Percentiles rank a stretch among this genome's conserved stretches.
These are phyloP conservation scores for Shiraia bambusicola DNA, from an alignment of 2,329 filamentous ascomycete genomes.

Conservation along the genomic window DNA sequence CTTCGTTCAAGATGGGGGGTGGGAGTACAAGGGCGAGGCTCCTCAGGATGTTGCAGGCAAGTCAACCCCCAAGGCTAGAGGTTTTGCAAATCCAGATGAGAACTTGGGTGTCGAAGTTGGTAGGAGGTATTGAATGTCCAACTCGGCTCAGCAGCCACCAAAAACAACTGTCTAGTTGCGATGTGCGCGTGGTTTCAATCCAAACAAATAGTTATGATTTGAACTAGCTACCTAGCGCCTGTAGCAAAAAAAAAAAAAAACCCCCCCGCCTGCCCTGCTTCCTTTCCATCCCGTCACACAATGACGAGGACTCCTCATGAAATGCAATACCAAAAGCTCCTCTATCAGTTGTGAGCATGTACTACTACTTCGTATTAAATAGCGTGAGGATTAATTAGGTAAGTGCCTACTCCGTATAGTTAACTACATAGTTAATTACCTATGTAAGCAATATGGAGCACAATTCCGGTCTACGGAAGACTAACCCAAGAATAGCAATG, in stretches of 20 bases:
- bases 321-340: no score
- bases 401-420: no score
- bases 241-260: no score
- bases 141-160: no score
- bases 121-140: conserved; percentile 28
- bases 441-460: neutral
- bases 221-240: no score
- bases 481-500: conserved; percentile 5
- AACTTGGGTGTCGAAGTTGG: conserved; percentile 42
- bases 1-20: conserved; percentile 68
- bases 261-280: no score
- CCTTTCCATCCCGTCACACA: no score
- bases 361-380: neutral
- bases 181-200: no score
- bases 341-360: neutral
- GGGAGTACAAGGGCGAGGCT: conserved; percentile 43
- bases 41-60: conserved; percentile 36
- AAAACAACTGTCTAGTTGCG: no score
- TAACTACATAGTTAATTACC: neutral
- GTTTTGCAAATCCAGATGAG: conserved; percentile 42
- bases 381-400: neutral
- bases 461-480: neutral
- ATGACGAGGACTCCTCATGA: no score
- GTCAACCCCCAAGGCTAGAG: conserved; percentile 40
- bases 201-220: no score